A percentile compares a stretch with the other conserved stretches of the same genome.
Evolutionary conservation across 257 asterid genomes (phyloP).

Genomic region (Solanum chilense): DNA sequence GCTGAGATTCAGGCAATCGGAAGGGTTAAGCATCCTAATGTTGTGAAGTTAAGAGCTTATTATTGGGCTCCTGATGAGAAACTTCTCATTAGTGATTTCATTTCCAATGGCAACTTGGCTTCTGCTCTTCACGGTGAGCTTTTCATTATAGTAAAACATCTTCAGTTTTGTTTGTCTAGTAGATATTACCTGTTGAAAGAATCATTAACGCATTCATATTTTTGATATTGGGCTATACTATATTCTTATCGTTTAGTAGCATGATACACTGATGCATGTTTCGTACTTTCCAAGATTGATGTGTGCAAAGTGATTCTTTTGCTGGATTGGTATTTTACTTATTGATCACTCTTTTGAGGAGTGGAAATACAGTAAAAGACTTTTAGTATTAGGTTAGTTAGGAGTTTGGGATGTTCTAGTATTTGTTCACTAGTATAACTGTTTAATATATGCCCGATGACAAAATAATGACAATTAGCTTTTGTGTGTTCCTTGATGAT

Average conservation of each 20-base stretch:
- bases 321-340: background rate
- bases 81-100: conserved; percentile 92
- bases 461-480: background rate
- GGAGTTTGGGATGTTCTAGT: background rate
- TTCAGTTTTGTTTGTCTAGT: background rate
- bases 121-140: conserved; percentile 68
- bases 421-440: background rate
- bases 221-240: background rate
- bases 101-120: conserved; percentile 83
- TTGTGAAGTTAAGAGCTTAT: conserved; percentile 83
- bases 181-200: background rate
- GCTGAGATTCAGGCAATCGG: conserved; percentile 89
- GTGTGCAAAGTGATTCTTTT: background rate
- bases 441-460: background rate
- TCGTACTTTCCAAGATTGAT: background rate
- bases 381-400: background rate
- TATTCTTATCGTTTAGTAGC: background rate
- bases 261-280: background rate
- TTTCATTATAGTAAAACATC: conserved; percentile 3
- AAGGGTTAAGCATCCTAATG: conserved; percentile 77
- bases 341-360: background rate
- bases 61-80: conserved; percentile 96
- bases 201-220: background rate
- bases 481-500: background rate
- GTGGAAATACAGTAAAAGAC: background rate